phyloP scores from a whole-genome alignment of 2,329 filamentous ascomycete species.

The Plenodomus biglobosus region DNA sequence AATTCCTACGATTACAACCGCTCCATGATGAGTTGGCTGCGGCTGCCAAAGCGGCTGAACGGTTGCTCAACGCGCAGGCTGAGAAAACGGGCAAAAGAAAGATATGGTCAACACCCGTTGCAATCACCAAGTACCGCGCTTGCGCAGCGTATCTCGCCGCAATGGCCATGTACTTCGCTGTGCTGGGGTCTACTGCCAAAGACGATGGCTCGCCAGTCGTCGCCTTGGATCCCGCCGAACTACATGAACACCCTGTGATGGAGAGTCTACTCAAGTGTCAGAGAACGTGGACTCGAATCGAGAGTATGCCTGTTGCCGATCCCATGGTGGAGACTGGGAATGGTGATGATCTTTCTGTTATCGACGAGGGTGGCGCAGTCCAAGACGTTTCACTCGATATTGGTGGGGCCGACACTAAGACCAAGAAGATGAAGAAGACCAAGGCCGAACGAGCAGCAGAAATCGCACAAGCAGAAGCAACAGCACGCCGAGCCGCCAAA shows the following conservation, averaged over 20 bases:
- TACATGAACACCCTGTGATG: conserved; percentile 92
- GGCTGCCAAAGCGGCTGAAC: conserved; percentile 60
- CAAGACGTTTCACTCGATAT: conserved; percentile 37
- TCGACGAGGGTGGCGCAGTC: conserved; percentile 36
- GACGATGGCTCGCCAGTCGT: conserved; percentile 53
- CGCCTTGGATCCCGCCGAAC: conserved; percentile 71
- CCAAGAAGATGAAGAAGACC: conserved; percentile 48
- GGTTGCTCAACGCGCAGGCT: conserved; percentile 35
- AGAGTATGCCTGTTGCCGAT: conserved; percentile 61
- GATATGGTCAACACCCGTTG: conserved; percentile 29
- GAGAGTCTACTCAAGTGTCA: conserved; percentile 77
- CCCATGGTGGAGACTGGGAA: conserved; percentile 39
- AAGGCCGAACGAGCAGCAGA: conserved; percentile 54
- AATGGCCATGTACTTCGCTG: conserved; percentile 90
- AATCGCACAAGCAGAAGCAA: conserved; percentile 57
- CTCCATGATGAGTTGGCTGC: conserved; percentile 61
- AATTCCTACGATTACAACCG: conserved; percentile 71
- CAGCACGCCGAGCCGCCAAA: conserved; percentile 56
- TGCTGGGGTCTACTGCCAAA: conserved; percentile 78
- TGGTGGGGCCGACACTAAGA: conserved; percentile 34
- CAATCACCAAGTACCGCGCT: conserved; percentile 70
- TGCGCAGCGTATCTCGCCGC: conserved; percentile 83
- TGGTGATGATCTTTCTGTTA: conserved; percentile 39
- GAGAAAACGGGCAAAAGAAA: conserved; percentile 23
- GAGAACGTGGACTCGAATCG: conserved; percentile 75